Evolutionary conservation across 768 basidiomycete species (phyloP).

Genomic region (Hericium coralloides): DNA sequence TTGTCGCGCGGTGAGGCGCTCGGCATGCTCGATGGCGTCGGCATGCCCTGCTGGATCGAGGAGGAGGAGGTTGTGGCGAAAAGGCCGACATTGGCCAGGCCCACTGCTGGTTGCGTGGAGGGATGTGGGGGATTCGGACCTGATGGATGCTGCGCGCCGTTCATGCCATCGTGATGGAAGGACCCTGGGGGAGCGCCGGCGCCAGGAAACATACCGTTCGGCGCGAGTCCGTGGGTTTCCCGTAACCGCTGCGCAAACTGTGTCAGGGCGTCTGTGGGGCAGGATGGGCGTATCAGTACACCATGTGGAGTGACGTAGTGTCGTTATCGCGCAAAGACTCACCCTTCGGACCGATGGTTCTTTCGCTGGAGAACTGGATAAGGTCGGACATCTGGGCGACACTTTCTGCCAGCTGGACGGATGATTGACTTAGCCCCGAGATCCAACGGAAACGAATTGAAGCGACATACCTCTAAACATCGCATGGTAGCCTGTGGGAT

Average conservation of each 20-base stretch:
- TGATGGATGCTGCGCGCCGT: constrained; percentile 5
- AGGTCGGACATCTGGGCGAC: constrained; percentile 75
- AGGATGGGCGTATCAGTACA: too few species aligned
- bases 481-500: constrained; percentile 87
- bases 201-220: constrained; percentile 2
- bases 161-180: constrained; percentile 8
- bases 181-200: not conserved
- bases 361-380: constrained; percentile 52
- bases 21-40: not conserved
- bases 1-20: constrained; percentile 11
- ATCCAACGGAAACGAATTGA: not conserved
- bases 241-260: constrained; percentile 32
- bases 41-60: constrained; percentile 21
- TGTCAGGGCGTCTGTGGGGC: constrained; percentile 31
- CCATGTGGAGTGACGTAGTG: too few species aligned
- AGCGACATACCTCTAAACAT: constrained; percentile 60
- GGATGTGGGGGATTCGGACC: too few species aligned
- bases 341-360: constrained; percentile 58
- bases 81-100: too few species aligned
- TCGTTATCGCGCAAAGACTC: constrained; percentile 24
- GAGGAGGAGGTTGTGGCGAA: constrained; percentile 4
- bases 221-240: constrained; percentile 10
- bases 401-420: constrained; percentile 63
- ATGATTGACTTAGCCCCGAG: not conserved
- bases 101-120: too few species aligned